phyloP scores from a whole-genome alignment of 768 basidiomycete species.

The Lactarius akahatsu region DNA sequence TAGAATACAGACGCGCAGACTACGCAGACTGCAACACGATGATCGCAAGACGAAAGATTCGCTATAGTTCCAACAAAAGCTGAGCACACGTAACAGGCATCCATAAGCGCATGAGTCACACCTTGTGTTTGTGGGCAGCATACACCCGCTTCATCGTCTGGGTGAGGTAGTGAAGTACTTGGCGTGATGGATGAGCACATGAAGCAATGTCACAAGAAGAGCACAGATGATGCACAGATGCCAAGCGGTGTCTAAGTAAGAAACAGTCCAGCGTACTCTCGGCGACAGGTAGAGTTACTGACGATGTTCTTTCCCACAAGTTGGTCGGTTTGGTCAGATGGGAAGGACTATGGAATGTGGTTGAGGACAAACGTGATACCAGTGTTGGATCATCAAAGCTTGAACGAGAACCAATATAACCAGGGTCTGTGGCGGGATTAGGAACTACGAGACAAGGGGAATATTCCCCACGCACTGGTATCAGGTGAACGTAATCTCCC shows the following conservation, averaged over 20 bases:
- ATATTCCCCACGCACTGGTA: constrained; percentile 6
- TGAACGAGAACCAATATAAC: constrained; percentile 12
- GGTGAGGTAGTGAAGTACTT: not conserved
- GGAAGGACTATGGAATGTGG: not conserved
- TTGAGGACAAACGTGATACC: constrained; percentile 13
- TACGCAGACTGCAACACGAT: constrained; percentile 14
- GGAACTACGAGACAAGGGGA: not conserved
- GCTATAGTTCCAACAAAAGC: not conserved
- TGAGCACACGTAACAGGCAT: not conserved
- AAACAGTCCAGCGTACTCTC: not conserved
- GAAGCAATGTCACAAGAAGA: not conserved
- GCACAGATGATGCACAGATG: not conserved
- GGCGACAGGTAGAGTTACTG: not conserved
- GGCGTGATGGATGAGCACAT: not conserved
- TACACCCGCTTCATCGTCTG: not conserved
- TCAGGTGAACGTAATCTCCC: not conserved
- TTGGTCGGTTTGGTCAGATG: constrained; percentile 1
- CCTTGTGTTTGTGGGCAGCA: not conserved
- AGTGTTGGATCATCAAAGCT: constrained; percentile 12
- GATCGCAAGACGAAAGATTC: constrained; percentile 7
- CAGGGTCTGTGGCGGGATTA: constrained; percentile 2
- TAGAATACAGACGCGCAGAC: not conserved
- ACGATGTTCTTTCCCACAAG: constrained; percentile 14
- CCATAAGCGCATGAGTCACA: not conserved
- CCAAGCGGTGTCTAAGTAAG: not conserved